phyloP scores from a whole-genome alignment of 2,329 filamentous ascomycete species.

The Chrysoporthe puriensis region DNA sequence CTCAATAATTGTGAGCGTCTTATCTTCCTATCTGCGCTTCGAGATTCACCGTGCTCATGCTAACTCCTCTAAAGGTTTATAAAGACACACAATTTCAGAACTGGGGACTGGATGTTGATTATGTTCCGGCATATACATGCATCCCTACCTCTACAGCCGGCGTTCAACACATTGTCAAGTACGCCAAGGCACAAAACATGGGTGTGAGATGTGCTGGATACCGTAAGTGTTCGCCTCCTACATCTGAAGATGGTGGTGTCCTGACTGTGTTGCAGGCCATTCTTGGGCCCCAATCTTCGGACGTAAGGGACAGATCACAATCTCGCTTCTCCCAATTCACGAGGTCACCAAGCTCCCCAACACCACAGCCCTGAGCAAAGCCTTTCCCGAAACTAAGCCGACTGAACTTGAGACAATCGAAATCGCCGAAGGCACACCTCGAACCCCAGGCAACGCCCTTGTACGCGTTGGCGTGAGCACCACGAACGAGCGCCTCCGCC shows the following conservation, averaged over 20 bases:
- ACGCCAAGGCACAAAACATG: constrained; percentile 39
- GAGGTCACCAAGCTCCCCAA: constrained; percentile 44
- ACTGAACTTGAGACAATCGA: constrained; percentile 47
- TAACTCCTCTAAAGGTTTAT: constrained; percentile 33
- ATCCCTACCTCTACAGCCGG: constrained; percentile 46
- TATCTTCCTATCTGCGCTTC: neutral
- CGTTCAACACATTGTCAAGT: constrained; percentile 45
- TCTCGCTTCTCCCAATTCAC: constrained; percentile 46
- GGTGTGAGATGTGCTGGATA: constrained; percentile 48
- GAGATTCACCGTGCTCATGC: neutral
- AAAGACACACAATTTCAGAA: constrained; percentile 42
- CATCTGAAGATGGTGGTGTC: neutral
- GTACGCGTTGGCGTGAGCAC: constrained; percentile 47
- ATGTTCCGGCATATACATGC: constrained; percentile 45
- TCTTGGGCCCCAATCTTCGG: constrained; percentile 48
- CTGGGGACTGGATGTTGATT: constrained; percentile 45
- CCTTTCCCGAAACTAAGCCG: constrained; percentile 33
- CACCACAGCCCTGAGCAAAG: constrained; percentile 36
- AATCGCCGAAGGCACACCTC: constrained; percentile 35
- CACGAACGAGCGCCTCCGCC: constrained; percentile 50
- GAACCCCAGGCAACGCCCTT: constrained; percentile 38
- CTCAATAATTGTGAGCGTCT: constrained; percentile 4
- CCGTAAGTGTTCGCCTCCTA: constrained; percentile 31
- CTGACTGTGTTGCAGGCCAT: constrained; percentile 34
- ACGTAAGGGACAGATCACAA: constrained; percentile 44